These are phyloP conservation scores for Phytophthora multivora DNA, from an alignment of 352 stramenopile genomes.

Conservation along the genomic window DNA sequence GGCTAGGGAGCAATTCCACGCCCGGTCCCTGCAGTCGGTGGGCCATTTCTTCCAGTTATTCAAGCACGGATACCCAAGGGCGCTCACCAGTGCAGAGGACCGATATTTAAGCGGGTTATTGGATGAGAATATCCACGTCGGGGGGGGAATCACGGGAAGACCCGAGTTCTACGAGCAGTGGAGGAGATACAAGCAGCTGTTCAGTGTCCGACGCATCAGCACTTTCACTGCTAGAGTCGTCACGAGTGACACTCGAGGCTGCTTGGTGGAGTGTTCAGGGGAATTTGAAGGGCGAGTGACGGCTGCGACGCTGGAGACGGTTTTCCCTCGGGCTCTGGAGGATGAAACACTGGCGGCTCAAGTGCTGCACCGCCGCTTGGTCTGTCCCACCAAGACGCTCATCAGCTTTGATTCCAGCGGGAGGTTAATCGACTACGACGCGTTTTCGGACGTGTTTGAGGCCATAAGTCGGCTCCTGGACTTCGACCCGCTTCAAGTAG, in stretches of 20 bases:
- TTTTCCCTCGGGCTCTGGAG: conserved; percentile 30
- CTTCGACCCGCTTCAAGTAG: conserved; percentile 17
- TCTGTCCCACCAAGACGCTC: conserved; percentile 39
- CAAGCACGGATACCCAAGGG: conserved; percentile 17
- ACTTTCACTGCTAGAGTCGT: conserved; percentile 31
- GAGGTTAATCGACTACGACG: conserved; percentile 38
- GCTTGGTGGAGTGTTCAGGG: conserved; percentile 34
- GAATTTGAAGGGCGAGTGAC: conserved; percentile 36
- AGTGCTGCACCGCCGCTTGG: conserved; percentile 23
- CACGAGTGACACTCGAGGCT: conserved; percentile 23
- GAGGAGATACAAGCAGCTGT: conserved; percentile 48
- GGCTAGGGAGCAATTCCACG: conserved; percentile 35
- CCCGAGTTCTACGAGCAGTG: conserved; percentile 48
- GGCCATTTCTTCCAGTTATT: conserved; percentile 48
- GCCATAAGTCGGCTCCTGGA: conserved; percentile 32
- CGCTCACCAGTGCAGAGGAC: conserved; percentile 3
- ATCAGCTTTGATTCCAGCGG: conserved; percentile 35
- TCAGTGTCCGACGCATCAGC: conserved; percentile 26
- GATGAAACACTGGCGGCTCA: conserved; percentile 14
- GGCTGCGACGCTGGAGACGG: conserved; percentile 17
- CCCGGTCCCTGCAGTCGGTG: conserved; percentile 23
- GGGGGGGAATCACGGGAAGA: conserved; percentile 14
- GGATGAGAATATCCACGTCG: conserved; percentile 32
- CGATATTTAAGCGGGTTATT: conserved; percentile 29
- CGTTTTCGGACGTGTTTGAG: conserved; percentile 41